Evolutionary conservation across 768 basidiomycete genomes (phyloP), one percentile per base, ranked within the genome.

Genomic region (Ephemerocybe angulata): DNA sequence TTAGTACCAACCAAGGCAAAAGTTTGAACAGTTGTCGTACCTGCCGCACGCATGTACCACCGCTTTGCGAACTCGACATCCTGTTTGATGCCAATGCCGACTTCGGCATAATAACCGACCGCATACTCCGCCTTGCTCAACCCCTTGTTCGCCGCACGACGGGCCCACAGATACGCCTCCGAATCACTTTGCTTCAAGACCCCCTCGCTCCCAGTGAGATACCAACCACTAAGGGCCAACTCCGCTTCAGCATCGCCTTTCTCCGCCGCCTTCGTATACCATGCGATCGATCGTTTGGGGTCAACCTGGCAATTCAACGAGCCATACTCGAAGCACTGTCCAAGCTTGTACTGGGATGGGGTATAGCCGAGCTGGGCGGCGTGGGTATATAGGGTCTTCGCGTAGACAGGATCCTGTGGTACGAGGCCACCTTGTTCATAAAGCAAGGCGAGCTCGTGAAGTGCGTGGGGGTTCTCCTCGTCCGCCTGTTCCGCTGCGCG

Each of bases 31-130:
- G 33, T 35, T 76, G 88, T 47, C 64, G n/a, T n/a, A 98, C 96
- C 95, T 62, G 97, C 97, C 31, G 97, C 95, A 40, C 97, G 84
- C 93, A 98, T 97, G 70, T 99, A 99, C 95, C 96, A 98, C 62
- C 90, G 82, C 72, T 96, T 98, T 19, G 97, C 94, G 68, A 94
- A 87, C 57, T 98, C 96, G 43, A 93, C 71, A 64, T 99, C 96
- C 65, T 92, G 90, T 75, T 96, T 96, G 67, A 96, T 88, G 29
- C 97, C 97, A 61, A 99, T 99, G 2, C 95, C 97, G 11, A 95
- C 88, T 70, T 98, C 97, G 0, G 93, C 92, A 69, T 98, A 99
- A 71, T 98, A 97, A 24, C 96, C 97, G 19, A 98, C 96, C 10
- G 97, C 97, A 72, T 98, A 99, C 71, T 99, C 97, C 0, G 97